phyloP scores from a whole-genome alignment of 208 protist genomes.

The Crithidia acanthocephali region DNA sequence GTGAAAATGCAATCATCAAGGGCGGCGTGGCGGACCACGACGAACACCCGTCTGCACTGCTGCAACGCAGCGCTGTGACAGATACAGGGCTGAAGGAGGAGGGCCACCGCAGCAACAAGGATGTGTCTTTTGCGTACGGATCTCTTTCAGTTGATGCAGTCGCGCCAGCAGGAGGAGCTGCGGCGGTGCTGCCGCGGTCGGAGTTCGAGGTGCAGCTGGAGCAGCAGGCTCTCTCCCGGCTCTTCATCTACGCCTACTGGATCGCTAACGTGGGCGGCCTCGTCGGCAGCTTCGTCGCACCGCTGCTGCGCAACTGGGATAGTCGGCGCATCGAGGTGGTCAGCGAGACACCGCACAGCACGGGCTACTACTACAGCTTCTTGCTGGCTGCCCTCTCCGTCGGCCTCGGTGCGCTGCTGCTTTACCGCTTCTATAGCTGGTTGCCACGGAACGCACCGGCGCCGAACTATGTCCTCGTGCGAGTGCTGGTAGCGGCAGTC shows the following conservation, averaged over 20 bases:
- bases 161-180: neutral
- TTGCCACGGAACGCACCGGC: constrained; percentile 43
- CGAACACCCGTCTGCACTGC: neutral
- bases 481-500: constrained; percentile 43
- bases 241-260: constrained; percentile 62
- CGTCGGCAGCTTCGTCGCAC: constrained; percentile 57
- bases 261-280: constrained; percentile 60
- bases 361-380: constrained; percentile 77
- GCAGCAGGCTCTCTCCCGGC: constrained; percentile 41
- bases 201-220: constrained; percentile 14
- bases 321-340: constrained; percentile 27
- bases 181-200: neutral
- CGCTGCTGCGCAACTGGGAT: constrained; percentile 57
- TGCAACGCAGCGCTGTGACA: neutral
- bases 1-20: neutral
- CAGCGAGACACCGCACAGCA: constrained; percentile 35
- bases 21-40: neutral
- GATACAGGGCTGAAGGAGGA: neutral
- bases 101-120: neutral
- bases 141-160: neutral
- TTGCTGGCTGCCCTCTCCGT: constrained; percentile 44
- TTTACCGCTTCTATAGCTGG: constrained; percentile 29
- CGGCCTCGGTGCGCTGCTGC: constrained; percentile 34
- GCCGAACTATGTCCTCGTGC: constrained; percentile 54
- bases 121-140: neutral